A percentile compares a stretch with the other conserved stretches of the same genome.
Conservation (phyloP, 2,329 filamentous ascomycete species). For the Alternaria infectoria region DNA sequence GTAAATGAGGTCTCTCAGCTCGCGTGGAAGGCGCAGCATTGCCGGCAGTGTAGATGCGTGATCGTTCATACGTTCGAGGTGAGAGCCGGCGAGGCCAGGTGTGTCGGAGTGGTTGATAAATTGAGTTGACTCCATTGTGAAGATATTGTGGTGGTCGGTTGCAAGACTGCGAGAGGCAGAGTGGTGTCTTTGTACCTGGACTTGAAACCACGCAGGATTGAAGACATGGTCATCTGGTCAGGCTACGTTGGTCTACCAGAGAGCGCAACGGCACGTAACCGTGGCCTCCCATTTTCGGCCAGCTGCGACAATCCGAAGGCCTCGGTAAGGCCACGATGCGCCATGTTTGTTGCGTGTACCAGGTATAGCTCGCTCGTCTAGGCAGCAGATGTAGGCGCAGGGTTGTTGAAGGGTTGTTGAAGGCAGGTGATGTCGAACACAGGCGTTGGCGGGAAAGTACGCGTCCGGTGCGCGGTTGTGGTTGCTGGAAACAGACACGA, state of each 20-base stretch:
- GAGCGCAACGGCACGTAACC: fast-evolving
- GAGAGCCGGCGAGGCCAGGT: background rate
- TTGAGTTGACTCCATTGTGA: background rate
- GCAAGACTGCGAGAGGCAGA: background rate
- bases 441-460: background rate
- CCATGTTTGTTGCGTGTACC: background rate
- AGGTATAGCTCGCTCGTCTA: background rate
- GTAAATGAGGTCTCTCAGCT: background rate
- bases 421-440: background rate
- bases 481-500: background rate
- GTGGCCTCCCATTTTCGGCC: background rate
- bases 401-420: background rate
- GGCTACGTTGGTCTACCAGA: background rate
- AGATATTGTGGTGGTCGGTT: background rate
- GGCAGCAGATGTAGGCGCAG: background rate
- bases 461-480: background rate
- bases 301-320: background rate
- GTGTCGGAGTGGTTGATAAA: background rate
- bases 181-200: background rate
- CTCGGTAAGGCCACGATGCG: background rate
- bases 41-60: background rate
- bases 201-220: too few species aligned
- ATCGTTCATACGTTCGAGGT: too few species aligned
- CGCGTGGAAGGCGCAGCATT: background rate
- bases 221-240: background rate